Evolutionary conservation across 306 rosid species (phyloP).

Genomic region (Cucumis cinereus): DNA sequence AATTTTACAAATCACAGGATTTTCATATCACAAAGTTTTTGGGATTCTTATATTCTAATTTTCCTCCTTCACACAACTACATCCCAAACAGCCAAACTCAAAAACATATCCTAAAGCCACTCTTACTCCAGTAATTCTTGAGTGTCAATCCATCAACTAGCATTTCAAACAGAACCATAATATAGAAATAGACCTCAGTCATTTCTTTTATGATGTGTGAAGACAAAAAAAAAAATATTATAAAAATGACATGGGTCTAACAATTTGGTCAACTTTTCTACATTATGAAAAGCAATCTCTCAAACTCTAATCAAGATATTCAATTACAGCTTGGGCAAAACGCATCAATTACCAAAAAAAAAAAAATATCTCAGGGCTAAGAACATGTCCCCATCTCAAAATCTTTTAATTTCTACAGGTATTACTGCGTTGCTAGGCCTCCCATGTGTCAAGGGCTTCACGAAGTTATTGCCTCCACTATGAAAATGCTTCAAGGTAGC

Average conservation of each 20-base stretch:
- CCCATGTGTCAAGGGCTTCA: background rate
- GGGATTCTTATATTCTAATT: background rate
- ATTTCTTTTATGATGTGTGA: background rate
- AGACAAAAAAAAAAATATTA: slow-evolving; percentile 30
- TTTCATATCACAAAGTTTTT: background rate
- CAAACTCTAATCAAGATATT: slow-evolving; percentile 62
- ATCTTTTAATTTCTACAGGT: slow-evolving; percentile 6
- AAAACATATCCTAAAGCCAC: background rate
- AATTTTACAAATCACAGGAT: no score
- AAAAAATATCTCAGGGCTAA: background rate
- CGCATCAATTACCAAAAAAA: slow-evolving; percentile 11
- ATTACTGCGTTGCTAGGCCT: background rate
- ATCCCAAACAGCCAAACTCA: background rate
- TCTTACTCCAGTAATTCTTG: background rate
- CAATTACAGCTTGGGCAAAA: slow-evolving; percentile 54
- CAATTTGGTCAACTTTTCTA: slow-evolving; percentile 47
- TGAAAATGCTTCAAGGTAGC: slow-evolving; percentile 1
- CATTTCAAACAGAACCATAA: background rate
- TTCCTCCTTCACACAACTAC: background rate
- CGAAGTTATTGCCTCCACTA: slow-evolving; percentile 2
- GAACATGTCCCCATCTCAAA: slow-evolving; percentile 10
- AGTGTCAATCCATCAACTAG: background rate
- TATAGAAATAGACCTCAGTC: background rate
- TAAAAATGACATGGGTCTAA: slow-evolving; percentile 27
- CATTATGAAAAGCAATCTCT: slow-evolving; percentile 47